Conservation (phyloP, 805 yeast genomes). For the Barnettozyma sucrosica region DNA sequence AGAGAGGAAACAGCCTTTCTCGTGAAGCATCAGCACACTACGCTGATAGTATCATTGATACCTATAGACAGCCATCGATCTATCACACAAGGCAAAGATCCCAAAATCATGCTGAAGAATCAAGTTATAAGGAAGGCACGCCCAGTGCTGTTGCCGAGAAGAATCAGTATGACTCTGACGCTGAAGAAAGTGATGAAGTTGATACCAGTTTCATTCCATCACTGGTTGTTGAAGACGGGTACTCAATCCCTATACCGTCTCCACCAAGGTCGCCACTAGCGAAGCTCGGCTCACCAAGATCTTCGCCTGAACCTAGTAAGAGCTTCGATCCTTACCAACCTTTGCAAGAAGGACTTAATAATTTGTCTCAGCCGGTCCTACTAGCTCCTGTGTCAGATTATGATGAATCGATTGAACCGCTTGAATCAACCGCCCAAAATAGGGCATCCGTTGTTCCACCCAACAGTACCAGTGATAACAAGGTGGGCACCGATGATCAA, state of each 20-base stretch:
- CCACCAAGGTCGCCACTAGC: constrained; percentile 16
- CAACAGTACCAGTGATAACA: not conserved
- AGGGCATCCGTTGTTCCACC: not conserved
- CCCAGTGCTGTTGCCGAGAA: not conserved
- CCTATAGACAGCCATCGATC: constrained; percentile 15
- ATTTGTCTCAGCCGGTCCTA: not conserved
- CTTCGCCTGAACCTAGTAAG: not conserved
- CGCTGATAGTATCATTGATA: constrained; percentile 24
- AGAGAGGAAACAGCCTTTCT: not conserved
- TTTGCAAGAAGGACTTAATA: not conserved
- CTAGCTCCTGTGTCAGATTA: not conserved
- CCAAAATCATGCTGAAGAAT: constrained; percentile 2
- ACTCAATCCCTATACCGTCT: constrained; percentile 19
- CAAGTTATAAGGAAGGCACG: not conserved
- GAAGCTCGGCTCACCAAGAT: constrained; percentile 1
- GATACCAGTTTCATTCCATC: constrained; percentile 18
- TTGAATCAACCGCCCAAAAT: not conserved
- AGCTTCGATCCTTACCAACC: not conserved
- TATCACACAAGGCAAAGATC: constrained; percentile 6
- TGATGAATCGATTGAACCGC: not conserved
- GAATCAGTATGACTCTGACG: not conserved
- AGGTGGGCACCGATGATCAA: not conserved
- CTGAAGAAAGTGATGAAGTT: not conserved
- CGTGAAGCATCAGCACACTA: constrained; percentile 7
- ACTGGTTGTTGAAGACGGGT: constrained; percentile 1